A percentile compares a stretch with the other conserved stretches of the same genome.
These are phyloP conservation scores for Venturia carpophila DNA, from an alignment of 2,329 filamentous ascomycete genomes.

Conservation along the genomic window DNA sequence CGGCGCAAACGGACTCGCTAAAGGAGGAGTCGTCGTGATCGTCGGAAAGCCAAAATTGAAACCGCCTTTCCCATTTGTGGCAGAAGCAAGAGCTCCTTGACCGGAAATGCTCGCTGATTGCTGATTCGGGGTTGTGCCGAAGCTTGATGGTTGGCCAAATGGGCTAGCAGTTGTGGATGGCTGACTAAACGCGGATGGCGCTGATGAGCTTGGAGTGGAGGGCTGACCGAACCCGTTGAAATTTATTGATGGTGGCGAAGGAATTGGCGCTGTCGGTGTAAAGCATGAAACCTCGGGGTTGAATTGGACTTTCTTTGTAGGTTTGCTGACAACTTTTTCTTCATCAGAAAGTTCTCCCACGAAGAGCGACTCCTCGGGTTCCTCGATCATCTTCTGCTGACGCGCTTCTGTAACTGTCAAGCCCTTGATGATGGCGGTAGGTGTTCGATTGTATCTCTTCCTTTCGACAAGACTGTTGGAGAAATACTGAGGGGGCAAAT, in stretches of 20 bases:
- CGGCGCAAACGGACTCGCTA: background rate
- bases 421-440: conserved; percentile 52
- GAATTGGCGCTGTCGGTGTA: conserved; percentile 3
- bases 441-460: conserved; percentile 48
- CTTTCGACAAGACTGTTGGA: conserved; percentile 49
- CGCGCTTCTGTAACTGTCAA: conserved; percentile 46
- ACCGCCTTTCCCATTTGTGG: background rate
- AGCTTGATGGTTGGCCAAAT: conserved; percentile 13
- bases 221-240: conserved; percentile 13
- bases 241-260: conserved; percentile 10
- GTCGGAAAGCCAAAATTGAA: background rate
- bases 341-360: conserved; percentile 29
- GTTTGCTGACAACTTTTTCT: conserved; percentile 19
- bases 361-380: conserved; percentile 27
- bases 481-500: conserved; percentile 42
- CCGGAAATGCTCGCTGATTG: background rate
- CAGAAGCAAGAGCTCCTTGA: background rate
- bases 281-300: background rate
- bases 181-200: conserved; percentile 7
- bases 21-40: background rate
- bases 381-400: conserved; percentile 42
- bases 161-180: background rate
- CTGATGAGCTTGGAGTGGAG: conserved; percentile 1
- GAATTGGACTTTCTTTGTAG: conserved; percentile 18
- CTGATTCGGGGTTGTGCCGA: background rate